Evolutionary conservation across 2,329 filamentous ascomycete species (phyloP), one percentile per base, ranked within the genome.

Genomic region (Tympanopsis confertula): DNA sequence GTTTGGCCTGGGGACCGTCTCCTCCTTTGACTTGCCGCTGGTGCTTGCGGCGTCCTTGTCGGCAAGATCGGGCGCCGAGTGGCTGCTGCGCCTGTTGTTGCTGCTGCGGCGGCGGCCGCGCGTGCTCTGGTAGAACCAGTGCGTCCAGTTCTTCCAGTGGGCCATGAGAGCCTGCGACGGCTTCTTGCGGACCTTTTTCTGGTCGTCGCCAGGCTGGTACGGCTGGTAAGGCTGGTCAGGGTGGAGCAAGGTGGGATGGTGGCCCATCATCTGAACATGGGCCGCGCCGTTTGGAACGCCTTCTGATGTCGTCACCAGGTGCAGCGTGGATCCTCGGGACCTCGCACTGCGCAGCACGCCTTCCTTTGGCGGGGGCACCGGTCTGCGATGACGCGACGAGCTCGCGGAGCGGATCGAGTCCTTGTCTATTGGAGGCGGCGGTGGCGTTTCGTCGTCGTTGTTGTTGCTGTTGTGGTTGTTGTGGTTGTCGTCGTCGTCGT

Each of bases 331-430:
- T 32, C 85, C 83, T 42, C 86, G 71, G 46, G 84, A 83, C 47
- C 82, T 70, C 41, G 83, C 77, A 44, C 77, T 78, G 46, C 77
- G 67, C 39, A 81, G 56, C 10, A 76, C 61, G 13, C 77, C 74
- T 54, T 95, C 88, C 55, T 95, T 95, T 2, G 89, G 87, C 30
- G 89, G 89, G 7, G 83, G 85, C 29, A 85, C 68, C 4, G 88
- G 76, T 26, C 72, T 81, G 35, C 85, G 78, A 42, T 83, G 78
- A 42, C 82, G 69, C 20, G 86, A 87, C 12, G 86, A 86, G 50
- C 84, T 87, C 17, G 71, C 71, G 14, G 82, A 88, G 22, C 85
- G 74, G 38, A 82, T 66, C 4, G 79, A 81, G 51, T 86, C 80
- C 52, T 89, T 89, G 50, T 91, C 84, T 37, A 89, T 66, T 0